A percentile compares a stretch with the other conserved stretches of the same genome.
Conservation (phyloP, 108 stramenopile genomes). For the Skeletonema tropicum region DNA sequence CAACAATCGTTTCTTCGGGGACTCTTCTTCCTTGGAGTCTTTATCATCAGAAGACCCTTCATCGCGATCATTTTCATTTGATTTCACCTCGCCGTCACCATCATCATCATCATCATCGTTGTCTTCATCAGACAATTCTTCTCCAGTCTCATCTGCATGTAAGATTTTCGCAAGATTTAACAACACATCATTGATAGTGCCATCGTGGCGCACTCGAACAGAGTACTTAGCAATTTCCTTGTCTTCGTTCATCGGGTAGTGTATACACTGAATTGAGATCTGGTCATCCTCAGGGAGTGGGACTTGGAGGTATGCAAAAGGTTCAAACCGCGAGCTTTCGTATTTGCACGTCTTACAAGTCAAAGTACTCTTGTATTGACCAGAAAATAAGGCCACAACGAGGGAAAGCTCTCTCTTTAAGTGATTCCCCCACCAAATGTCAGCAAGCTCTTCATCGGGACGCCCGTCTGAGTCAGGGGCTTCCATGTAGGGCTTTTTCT, state of each 20-base stretch:
- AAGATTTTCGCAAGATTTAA: conserved; percentile 67
- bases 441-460: conserved; percentile 92
- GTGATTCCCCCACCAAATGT: conserved; percentile 98
- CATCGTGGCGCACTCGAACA: conserved; percentile 77
- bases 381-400: conserved; percentile 94
- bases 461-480: conserved; percentile 92
- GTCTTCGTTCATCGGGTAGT: conserved; percentile 59
- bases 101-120: conserved; percentile 11
- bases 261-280: conserved; percentile 67
- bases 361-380: conserved; percentile 94
- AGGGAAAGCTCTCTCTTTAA: conserved; percentile 93
- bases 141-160: conserved; percentile 48
- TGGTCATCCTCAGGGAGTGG: conserved; percentile 95
- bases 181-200: conserved; percentile 81
- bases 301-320: conserved; percentile 90
- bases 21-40: conserved; percentile 26
- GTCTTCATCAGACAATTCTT: conserved; percentile 3
- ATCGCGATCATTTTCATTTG: conserved; percentile 12
- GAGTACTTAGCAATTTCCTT: conserved; percentile 70
- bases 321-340: conserved; percentile 97
- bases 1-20: conserved; percentile 31
- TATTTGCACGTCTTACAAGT: conserved; percentile 94
- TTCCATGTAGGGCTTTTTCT: conserved; percentile 96
- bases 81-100: conserved; percentile 11
- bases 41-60: conserved; percentile 26